Conservation (phyloP, 352 stramenopile species). For the Globisporangium paroecandrum region DNA sequence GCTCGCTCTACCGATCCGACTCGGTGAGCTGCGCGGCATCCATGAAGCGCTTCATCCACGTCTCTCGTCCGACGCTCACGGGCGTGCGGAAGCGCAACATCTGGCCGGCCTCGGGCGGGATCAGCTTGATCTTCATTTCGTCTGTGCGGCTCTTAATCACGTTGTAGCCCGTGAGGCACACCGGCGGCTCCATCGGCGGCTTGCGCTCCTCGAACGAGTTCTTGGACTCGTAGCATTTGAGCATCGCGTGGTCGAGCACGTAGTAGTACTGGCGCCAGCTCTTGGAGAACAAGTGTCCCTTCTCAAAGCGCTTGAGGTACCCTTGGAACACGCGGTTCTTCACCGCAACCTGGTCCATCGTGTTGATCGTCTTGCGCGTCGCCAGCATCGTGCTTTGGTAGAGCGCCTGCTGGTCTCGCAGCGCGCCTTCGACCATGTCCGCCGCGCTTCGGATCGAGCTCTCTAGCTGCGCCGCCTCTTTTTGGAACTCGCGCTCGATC, state of each 20-base stretch:
- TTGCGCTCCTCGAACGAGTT: slow-evolving; percentile 63
- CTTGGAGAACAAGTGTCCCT: slow-evolving; percentile 66
- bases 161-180: slow-evolving; percentile 63
- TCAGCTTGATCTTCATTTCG: slow-evolving; percentile 78
- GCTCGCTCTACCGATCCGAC: not conserved
- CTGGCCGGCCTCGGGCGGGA: slow-evolving; percentile 57
- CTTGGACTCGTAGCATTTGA: slow-evolving; percentile 78
- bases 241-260: slow-evolving; percentile 57
- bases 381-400: slow-evolving; percentile 80
- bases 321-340: slow-evolving; percentile 64
- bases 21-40: slow-evolving; percentile 55
- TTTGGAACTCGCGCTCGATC: slow-evolving; percentile 40
- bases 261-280: slow-evolving; percentile 81
- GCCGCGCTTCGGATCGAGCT: slow-evolving; percentile 34
- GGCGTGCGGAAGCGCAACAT: slow-evolving; percentile 75
- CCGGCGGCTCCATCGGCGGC: slow-evolving; percentile 39
- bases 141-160: slow-evolving; percentile 71
- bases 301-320: slow-evolving; percentile 77
- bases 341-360: slow-evolving; percentile 62
- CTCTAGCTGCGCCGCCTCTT: slow-evolving; percentile 38
- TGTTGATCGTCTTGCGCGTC: slow-evolving; percentile 72
- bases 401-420: slow-evolving; percentile 56
- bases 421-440: slow-evolving; percentile 41
- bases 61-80: slow-evolving; percentile 67
- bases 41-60: slow-evolving; percentile 75